A percentile compares a stretch with the other conserved stretches of the same genome.
These are phyloP conservation scores for Stygiomarasmius scandens DNA, from an alignment of 1,284 basidiomycete species.

Conservation along the genomic window DNA sequence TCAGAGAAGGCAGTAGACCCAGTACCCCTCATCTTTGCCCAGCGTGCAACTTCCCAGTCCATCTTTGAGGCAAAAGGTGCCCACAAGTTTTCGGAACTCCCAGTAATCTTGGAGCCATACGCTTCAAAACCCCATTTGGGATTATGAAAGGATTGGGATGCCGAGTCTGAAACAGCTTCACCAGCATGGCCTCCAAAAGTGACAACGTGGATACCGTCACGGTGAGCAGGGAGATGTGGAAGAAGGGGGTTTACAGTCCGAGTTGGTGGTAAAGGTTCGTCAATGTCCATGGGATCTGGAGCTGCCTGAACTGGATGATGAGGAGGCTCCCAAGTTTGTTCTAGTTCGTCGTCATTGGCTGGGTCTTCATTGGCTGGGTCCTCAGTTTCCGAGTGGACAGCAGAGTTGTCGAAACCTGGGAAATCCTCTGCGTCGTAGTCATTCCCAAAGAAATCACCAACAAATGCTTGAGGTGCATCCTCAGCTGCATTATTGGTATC, in stretches of 20 bases:
- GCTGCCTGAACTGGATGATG: neutral
- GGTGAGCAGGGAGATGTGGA: neutral
- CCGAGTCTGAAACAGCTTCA: neutral
- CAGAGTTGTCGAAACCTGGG: neutral
- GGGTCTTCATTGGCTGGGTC: neutral
- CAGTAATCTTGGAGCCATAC: neutral
- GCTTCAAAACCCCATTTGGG: neutral
- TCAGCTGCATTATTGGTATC: neutral
- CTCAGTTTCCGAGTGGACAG: neutral
- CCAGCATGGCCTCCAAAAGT: conserved; percentile 6
- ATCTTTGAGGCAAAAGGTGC: conserved; percentile 27
- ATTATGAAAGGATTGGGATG: neutral
- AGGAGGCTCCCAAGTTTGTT: neutral
- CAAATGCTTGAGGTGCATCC: neutral
- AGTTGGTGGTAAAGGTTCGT: neutral
- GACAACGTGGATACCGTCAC: neutral
- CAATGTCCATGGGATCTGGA: neutral
- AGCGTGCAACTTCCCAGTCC: conserved; percentile 36
- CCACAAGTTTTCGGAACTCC: conserved; percentile 19
- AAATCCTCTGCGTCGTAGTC: conserved; percentile 1
- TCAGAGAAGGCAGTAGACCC: conserved; percentile 33
- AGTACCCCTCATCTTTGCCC: conserved; percentile 34
- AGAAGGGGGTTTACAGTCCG: neutral
- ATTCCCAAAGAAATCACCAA: neutral
- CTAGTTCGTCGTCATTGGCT: neutral